Conservation (phyloP, 495 filamentous ascomycete species). For the Staphylotrichum longicolle region DNA sequence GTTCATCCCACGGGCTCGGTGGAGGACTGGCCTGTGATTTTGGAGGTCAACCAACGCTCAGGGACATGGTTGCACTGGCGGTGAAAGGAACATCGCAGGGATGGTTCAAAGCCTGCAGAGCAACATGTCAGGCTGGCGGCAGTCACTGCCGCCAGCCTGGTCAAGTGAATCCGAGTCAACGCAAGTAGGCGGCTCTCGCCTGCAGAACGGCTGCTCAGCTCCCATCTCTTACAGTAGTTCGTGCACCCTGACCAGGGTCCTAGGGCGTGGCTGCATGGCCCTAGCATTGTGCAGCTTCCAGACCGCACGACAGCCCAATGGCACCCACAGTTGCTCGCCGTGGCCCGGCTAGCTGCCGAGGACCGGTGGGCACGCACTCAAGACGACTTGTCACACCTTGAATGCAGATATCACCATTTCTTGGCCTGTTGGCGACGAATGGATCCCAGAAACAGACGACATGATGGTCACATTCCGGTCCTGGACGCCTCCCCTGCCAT, state of each 20-base stretch:
- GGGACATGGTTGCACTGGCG: too few relatives aligned
- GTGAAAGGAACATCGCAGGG: too few relatives aligned
- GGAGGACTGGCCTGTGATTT: too few relatives aligned
- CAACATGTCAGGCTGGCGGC: not conserved
- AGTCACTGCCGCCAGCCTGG: not conserved
- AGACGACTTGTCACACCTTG: not conserved
- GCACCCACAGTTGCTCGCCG: constrained; percentile 15
- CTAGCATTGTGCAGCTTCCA: constrained; percentile 1
- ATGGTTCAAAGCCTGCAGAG: too few relatives aligned
- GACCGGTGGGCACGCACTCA: not conserved
- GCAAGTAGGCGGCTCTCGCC: not conserved
- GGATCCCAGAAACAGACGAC: not conserved
- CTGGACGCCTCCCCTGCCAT: not conserved
- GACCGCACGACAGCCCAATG: constrained; percentile 15
- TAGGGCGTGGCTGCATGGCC: not conserved
- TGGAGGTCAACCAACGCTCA: too few relatives aligned
- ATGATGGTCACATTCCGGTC: not conserved
- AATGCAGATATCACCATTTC: not conserved
- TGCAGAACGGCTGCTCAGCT: not conserved
- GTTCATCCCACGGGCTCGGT: too few relatives aligned
- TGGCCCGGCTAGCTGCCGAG: constrained; percentile 5
- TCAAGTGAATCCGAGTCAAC: not conserved
- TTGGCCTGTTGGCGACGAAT: too few relatives aligned
- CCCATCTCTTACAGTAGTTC: not conserved
- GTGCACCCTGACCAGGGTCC: not conserved